Base-by-base conservation (phyloP, 2,329 filamentous ascomycete genomes). In the Neofusicoccum laricinum region DNA sequence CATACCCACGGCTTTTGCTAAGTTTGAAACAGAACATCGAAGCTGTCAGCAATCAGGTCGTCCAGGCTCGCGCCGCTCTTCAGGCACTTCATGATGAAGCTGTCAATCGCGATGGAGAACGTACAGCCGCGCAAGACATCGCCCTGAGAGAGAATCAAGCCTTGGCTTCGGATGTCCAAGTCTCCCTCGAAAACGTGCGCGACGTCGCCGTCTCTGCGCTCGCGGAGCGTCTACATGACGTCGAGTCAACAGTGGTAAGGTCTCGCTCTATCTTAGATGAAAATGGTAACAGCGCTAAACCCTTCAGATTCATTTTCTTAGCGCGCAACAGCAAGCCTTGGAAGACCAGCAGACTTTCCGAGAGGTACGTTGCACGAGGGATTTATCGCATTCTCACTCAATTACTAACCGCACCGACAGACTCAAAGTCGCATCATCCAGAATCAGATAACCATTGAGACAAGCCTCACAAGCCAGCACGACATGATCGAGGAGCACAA, bases 1-100 rank as follows among this genome's bases (percentile, higher is more conserved):
- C 48, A 34, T 25, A 4, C 15, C 4, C 32, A n/a, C 14, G 2
- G 2, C 19, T 32, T 2, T 4, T n/a, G n/a, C 61, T 63, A 32
- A 63, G n/a, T 15, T 45, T n/a, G 5, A 25, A 30, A 5, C 36
- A 63, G 61, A 63, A 55, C 48, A 45, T 63, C n/a, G 50, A 64
- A 1, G 66, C 71, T 0, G 66, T 65, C 14, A 61, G 71, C 2
- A 67, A 70, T 6, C 67, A 71, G 3, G 69, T 70, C 19, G 41
- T 50, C 17, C 19, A 58, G 25, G 38, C 58, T 19, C 62, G 48
- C n/a, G 25, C 50, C 10, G 51, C 34, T 3, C 21, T 65, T 2
- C 21, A 57, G 7, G 58, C 53, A 2, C 36, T 66, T 11, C 49
- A 66, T 15, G 41, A 62, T 25, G 17, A 62, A 3, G 38, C 66